phyloP scores from a whole-genome alignment of 2,329 filamentous ascomycete species.

The Ophiostoma ips region DNA sequence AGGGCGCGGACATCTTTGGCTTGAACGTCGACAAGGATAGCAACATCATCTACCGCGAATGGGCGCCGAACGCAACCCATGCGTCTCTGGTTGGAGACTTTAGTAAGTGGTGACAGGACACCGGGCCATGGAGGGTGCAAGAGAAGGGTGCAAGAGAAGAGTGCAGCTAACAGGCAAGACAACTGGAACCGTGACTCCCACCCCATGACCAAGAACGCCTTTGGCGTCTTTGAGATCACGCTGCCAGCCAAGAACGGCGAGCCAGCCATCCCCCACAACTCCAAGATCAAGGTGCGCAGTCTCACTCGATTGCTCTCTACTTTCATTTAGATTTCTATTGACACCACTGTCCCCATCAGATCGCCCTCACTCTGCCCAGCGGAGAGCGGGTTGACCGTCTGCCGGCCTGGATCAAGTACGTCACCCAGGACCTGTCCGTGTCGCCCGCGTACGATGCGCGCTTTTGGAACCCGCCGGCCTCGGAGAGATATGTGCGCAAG shows the following conservation, averaged over 20 bases:
- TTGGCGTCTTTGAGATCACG: slow-evolving; percentile 74
- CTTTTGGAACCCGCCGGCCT: slow-evolving; percentile 85
- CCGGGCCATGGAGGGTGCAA: too few relatives aligned
- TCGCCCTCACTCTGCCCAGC: slow-evolving; percentile 65
- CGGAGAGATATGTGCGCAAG: slow-evolving; percentile 72
- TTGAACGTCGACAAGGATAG: slow-evolving; percentile 70
- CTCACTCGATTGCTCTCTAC: neutral
- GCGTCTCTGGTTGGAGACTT: slow-evolving; percentile 90
- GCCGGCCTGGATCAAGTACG: slow-evolving; percentile 94
- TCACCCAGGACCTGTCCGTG: slow-evolving; percentile 80
- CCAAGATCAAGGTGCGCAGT: slow-evolving; percentile 72
- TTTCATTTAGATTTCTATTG: neutral
- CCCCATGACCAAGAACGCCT: slow-evolving; percentile 74
- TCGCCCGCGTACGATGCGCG: slow-evolving; percentile 89
- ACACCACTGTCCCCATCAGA: slow-evolving; percentile 44
- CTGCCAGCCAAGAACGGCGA: slow-evolving; percentile 59
- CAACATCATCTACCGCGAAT: slow-evolving; percentile 85
- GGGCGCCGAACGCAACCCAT: slow-evolving; percentile 78
- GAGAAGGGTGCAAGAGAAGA: neutral
- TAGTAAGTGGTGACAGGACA: slow-evolving; percentile 47
- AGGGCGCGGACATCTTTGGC: slow-evolving; percentile 81
- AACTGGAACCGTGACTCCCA: slow-evolving; percentile 74
- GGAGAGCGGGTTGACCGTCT: slow-evolving; percentile 77
- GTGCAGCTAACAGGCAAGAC: slow-evolving; percentile 35
- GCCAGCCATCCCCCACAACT: slow-evolving; percentile 76